Conservation (phyloP, 179 eudicot genomes). For the Corrigiola litoralis region DNA sequence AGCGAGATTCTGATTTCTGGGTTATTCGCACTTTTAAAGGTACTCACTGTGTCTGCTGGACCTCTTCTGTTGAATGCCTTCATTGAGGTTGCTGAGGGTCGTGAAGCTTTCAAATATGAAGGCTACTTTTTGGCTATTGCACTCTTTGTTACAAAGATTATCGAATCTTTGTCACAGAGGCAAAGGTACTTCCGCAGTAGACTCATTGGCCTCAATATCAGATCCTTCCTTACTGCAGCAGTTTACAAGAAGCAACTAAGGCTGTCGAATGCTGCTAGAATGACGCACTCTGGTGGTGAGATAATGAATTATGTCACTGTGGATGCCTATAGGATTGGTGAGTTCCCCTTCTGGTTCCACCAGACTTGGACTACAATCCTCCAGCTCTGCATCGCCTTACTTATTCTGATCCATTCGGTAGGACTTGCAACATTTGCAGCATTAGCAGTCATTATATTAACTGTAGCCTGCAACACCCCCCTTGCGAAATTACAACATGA, state of each 20-base stretch:
- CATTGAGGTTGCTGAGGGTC: slow-evolving; percentile 38
- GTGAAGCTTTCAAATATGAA: slow-evolving; percentile 29
- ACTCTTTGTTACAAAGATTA: slow-evolving; percentile 29
- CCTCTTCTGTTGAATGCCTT: slow-evolving; percentile 40
- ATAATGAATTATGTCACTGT: slow-evolving; percentile 44
- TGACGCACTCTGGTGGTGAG: slow-evolving; percentile 35
- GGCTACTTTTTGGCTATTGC: slow-evolving; percentile 34
- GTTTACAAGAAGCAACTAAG: slow-evolving; percentile 36
- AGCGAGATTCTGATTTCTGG: slow-evolving; percentile 36
- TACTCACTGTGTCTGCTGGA: slow-evolving; percentile 34
- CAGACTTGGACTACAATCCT: slow-evolving; percentile 40
- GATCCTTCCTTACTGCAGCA: slow-evolving; percentile 35
- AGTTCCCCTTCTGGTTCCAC: slow-evolving; percentile 44
- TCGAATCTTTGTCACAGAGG: slow-evolving; percentile 43
- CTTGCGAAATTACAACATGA: slow-evolving; percentile 63
- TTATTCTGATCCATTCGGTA: slow-evolving; percentile 27
- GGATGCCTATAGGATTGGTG: slow-evolving; percentile 47
- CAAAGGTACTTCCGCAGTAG: slow-evolving; percentile 40
- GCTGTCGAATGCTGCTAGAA: slow-evolving; percentile 30
- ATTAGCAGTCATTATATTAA: slow-evolving; percentile 29
- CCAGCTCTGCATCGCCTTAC: slow-evolving; percentile 32
- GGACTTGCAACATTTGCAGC: slow-evolving; percentile 37
- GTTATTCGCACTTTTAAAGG: slow-evolving; percentile 32
- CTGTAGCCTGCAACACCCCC: slow-evolving; percentile 31
- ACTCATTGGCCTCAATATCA: slow-evolving; percentile 35